Percentiles rank a stretch among this genome's conserved stretches.
These are phyloP conservation scores for Trypanosoma caninum DNA, from an alignment of 208 protist species.

Conservation along the genomic window DNA sequence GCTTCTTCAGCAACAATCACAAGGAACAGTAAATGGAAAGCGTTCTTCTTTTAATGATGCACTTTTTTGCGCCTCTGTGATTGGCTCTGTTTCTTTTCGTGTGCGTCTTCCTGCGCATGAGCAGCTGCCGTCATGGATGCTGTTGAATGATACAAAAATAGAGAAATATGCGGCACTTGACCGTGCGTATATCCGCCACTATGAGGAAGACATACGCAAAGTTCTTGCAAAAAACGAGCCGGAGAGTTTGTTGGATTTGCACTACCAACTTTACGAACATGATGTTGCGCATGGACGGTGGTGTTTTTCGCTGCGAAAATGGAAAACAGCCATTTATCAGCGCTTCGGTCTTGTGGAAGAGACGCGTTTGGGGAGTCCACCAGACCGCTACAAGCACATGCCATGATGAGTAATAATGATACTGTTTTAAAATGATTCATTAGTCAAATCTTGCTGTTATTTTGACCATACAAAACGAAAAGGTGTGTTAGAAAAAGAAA, in stretches of 20 bases:
- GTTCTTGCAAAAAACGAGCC: constrained; percentile 15
- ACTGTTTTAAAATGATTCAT: neutral
- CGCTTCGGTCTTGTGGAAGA: neutral
- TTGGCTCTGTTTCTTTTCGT: constrained; percentile 29
- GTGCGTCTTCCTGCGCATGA: constrained; percentile 33
- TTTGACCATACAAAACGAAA: neutral
- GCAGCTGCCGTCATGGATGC: constrained; percentile 27
- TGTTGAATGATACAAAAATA: constrained; percentile 6
- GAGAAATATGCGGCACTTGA: neutral
- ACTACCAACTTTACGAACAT: constrained; percentile 28
- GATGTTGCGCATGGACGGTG: constrained; percentile 23
- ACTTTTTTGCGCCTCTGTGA: neutral
- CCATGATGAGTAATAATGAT: no score
- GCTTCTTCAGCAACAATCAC: constrained; percentile 15
- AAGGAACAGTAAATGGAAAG: no score
- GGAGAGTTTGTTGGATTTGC: constrained; percentile 16
- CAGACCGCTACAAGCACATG: no score
- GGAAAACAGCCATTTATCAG: constrained; percentile 1
- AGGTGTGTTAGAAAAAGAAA: neutral
- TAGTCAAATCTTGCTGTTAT: neutral
- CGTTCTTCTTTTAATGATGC: neutral
- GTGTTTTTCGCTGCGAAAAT: constrained; percentile 10
- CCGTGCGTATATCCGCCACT: constrained; percentile 21
- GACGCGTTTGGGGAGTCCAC: no score
- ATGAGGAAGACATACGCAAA: constrained; percentile 13